Evolutionary conservation across 2,329 filamentous ascomycete genomes (phyloP).

Genomic region (Epichloe brachyelytri): DNA sequence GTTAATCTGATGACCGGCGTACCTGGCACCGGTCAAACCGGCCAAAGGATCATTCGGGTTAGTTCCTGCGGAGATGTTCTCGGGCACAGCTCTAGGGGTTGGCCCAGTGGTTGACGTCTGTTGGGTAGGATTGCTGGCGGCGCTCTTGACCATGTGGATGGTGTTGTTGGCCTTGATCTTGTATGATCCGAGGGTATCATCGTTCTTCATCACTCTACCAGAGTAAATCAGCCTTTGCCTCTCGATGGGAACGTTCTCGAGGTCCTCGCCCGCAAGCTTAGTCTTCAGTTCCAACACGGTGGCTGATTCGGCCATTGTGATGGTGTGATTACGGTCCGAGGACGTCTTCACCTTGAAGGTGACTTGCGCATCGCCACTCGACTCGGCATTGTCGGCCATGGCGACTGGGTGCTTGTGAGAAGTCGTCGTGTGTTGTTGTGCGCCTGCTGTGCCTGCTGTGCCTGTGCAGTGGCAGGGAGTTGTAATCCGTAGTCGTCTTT

Average conservation of each 20-base stretch:
- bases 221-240: conserved; percentile 96
- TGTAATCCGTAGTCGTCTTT: not conserved
- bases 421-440: not conserved
- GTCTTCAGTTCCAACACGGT: conserved; percentile 79
- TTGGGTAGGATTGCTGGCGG: conserved; percentile 62
- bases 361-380: conserved; percentile 58
- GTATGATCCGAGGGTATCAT: conserved; percentile 70
- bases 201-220: conserved; percentile 90
- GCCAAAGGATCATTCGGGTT: conserved; percentile 76
- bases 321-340: conserved; percentile 69
- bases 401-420: conserved; percentile 7
- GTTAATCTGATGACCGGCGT: conserved; percentile 73
- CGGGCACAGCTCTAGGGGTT: conserved; percentile 37
- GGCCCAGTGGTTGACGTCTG: conserved; percentile 28
- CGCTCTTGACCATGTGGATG: conserved; percentile 91
- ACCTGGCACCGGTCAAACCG: conserved; percentile 81
- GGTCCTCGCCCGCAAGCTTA: conserved; percentile 69
- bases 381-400: conserved; percentile 54
- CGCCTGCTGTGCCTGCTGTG: not conserved
- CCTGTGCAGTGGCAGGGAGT: not conserved
- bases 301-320: conserved; percentile 67
- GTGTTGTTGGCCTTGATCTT: conserved; percentile 97
- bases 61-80: conserved; percentile 70
- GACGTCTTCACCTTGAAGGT: conserved; percentile 98
- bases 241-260: conserved; percentile 75